A percentile compares a stretch with the other conserved stretches of the same genome.
Conservation (phyloP, 352 stramenopile genomes). For the Bremia lactucae region DNA sequence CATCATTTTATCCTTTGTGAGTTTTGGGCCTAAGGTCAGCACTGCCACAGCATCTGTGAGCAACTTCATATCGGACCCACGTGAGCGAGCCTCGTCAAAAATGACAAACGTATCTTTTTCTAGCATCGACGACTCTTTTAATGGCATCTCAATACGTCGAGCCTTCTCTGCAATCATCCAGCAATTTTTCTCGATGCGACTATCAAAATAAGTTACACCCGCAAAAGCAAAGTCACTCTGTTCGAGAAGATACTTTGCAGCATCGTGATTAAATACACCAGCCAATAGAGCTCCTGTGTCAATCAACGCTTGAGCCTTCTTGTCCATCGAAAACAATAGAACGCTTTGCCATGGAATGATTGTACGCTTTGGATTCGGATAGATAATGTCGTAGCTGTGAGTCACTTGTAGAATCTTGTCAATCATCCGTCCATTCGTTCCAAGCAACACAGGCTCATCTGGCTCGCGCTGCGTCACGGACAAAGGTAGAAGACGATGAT, state of each 20-base stretch:
- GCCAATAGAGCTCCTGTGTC: constrained; percentile 79
- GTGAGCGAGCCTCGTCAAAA: constrained; percentile 85
- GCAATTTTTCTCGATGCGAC: constrained; percentile 26
- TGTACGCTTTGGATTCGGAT: not conserved
- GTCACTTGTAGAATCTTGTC: constrained; percentile 43
- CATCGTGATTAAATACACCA: constrained; percentile 38
- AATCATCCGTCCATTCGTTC: constrained; percentile 85
- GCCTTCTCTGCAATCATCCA: constrained; percentile 74
- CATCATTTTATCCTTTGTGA: constrained; percentile 75
- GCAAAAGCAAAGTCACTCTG: constrained; percentile 16
- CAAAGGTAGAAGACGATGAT: constrained; percentile 60
- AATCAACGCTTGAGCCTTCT: constrained; percentile 56
- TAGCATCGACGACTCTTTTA: constrained; percentile 55
- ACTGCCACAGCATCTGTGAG: constrained; percentile 48
- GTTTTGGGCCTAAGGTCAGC: constrained; percentile 71
- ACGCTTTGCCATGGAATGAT: constrained; percentile 37
- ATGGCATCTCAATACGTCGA: constrained; percentile 25
- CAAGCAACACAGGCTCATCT: constrained; percentile 31
- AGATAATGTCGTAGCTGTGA: constrained; percentile 26
- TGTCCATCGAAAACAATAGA: constrained; percentile 27
- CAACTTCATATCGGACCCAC: constrained; percentile 86
- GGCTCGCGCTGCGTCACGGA: constrained; percentile 59
- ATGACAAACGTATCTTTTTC: constrained; percentile 85
- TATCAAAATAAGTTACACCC: constrained; percentile 84
- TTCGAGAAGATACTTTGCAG: constrained; percentile 38